Base-by-base conservation (phyloP, 345 rosid genomes). In the Gossypium rotundifolium region DNA sequence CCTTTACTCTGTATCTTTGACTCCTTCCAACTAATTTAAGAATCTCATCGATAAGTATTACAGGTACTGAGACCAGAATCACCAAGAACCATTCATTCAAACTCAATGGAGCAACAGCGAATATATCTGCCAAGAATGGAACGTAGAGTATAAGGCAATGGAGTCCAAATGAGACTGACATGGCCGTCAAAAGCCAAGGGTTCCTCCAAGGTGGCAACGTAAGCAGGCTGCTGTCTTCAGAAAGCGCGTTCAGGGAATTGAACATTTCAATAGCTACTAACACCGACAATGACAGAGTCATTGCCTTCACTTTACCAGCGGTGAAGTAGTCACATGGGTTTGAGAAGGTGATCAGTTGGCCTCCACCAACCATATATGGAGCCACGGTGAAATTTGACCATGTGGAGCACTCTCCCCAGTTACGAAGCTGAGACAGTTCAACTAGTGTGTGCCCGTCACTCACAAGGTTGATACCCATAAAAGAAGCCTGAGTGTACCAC, bases 211-310 rank as follows among this genome's bases (percentile, higher is more conserved):
- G 98, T 40, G 97, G 97, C 97, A 92, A 86, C 3, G 53, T 87
- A 10, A 94, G 62, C 82, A 92, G 81, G 83, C 97, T 94, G 76
- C 81, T 85, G 75, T 94, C 90, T 84, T 94, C 97, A 6, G 98
- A 94, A 71, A 94, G 87, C 0, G 97, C 96, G 25, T 94, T 94
- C 78, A 94, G 76, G 22, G 97, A 90, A 81, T 92, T 94, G 81
- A 92, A 89, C 98, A 92, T 88, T 83, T 92, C 98, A n/a, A 92
- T 94, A 0, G 93, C 91, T 74, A 92, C 98, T 78, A 92, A 78
- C 23, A 90, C 97, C 17, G 98, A 91, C 2, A 92, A 93, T 1
- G 98, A 92, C 40, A 94, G 78, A 13, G 97, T 92, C 94, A 87
- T 86, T 10, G 97, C 90, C 81, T 93, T 93, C 75, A 93, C 93